Percentiles rank a stretch among this genome's conserved stretches.
These are phyloP conservation scores for Colletotrichum graminicola DNA, from an alignment of 2,329 filamentous ascomycete genomes.

Conservation along the genomic window DNA sequence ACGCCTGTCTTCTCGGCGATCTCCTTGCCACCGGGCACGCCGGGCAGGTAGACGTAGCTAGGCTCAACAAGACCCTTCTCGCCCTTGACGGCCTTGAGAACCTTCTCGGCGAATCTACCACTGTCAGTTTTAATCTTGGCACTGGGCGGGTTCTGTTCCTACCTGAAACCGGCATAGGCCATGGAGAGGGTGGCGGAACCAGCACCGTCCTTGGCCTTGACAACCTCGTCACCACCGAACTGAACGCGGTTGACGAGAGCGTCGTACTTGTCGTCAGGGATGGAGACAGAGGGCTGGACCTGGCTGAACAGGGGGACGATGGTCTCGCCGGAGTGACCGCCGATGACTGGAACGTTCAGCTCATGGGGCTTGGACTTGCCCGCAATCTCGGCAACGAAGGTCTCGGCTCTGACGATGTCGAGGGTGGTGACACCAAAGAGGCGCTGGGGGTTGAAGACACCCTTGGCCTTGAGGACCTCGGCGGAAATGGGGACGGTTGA, in stretches of 20 bases:
- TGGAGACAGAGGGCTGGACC: conserved; percentile 81
- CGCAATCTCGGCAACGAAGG: conserved; percentile 88
- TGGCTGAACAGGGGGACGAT: conserved; percentile 98
- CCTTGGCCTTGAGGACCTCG: conserved; percentile 93
- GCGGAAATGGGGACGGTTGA: conserved; percentile 97
- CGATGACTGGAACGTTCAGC: conserved; percentile 90
- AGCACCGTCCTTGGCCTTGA: conserved; percentile 92
- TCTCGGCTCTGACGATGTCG: conserved; percentile 97
- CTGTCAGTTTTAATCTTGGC: conserved; percentile 43
- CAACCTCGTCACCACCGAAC: conserved; percentile 97
- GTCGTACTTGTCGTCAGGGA: conserved; percentile 91
- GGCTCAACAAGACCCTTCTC: conserved; percentile 95
- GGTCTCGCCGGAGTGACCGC: conserved; percentile 97
- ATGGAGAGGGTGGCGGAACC: conserved; percentile 94
- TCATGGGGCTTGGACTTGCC: conserved; percentile 87
- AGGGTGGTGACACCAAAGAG: conserved; percentile 99
- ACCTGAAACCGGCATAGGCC: conserved; percentile 96
- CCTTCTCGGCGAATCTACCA: conserved; percentile 88
- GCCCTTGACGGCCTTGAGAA: conserved; percentile 88
- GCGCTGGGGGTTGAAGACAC: conserved; percentile 93
- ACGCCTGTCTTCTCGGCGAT: conserved; percentile 85
- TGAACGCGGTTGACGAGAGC: conserved; percentile 94
- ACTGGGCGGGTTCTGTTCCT: conserved; percentile 46
- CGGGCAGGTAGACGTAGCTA: conserved; percentile 94
- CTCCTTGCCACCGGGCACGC: conserved; percentile 87